These are phyloP conservation scores for Podospora appendiculata DNA, from an alignment of 495 filamentous ascomycete genomes.

Conservation along the genomic window DNA sequence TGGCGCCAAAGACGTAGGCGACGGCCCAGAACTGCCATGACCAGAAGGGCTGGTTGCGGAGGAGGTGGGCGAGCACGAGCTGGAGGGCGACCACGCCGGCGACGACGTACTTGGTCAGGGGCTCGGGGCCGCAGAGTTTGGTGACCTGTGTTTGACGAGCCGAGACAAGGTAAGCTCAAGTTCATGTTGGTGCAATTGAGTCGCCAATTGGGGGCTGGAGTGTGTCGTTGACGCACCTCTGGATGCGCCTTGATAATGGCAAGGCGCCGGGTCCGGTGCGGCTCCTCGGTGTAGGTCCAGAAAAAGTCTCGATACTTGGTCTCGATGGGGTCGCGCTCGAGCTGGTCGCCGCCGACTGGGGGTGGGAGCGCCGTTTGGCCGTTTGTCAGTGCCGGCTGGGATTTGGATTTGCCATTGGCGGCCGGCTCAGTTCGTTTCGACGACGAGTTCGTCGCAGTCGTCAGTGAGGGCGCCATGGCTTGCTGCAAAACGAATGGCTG, in stretches of 20 bases:
- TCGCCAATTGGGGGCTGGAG: neutral
- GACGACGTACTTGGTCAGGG: slow-evolving; percentile 90
- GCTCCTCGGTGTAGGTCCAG: slow-evolving; percentile 99
- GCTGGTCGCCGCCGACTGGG: too few species aligned
- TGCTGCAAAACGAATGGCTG: neutral
- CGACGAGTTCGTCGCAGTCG: neutral
- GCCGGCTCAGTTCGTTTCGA: neutral
- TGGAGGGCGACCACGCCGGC: slow-evolving; percentile 78
- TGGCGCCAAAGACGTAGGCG: slow-evolving; percentile 90
- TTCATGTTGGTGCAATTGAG: slow-evolving; percentile 1
- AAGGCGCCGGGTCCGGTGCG: slow-evolving; percentile 79
- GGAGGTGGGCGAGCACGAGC: slow-evolving; percentile 66
- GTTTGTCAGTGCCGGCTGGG: slow-evolving; percentile 3
- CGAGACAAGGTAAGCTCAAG: slow-evolving; percentile 1
- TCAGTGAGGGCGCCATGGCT: slow-evolving; percentile 1
- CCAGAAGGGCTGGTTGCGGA: slow-evolving; percentile 72
- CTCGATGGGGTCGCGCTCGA: slow-evolving; percentile 26
- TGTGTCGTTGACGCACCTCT: slow-evolving; percentile 50
- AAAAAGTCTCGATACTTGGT: slow-evolving; percentile 48
- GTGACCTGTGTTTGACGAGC: slow-evolving; percentile 55
- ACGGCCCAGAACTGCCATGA: slow-evolving; percentile 77
- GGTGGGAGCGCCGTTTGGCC: neutral
- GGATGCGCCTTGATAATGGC: slow-evolving; percentile 99
- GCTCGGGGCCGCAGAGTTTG: slow-evolving; percentile 95
- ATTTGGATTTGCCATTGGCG: slow-evolving; percentile 14